Evolutionary conservation across 371 early-diverging fungal genomes (phyloP), one percentile per base, ranked within the genome.

Genomic region (Syncephalastrum racemosum): DNA sequence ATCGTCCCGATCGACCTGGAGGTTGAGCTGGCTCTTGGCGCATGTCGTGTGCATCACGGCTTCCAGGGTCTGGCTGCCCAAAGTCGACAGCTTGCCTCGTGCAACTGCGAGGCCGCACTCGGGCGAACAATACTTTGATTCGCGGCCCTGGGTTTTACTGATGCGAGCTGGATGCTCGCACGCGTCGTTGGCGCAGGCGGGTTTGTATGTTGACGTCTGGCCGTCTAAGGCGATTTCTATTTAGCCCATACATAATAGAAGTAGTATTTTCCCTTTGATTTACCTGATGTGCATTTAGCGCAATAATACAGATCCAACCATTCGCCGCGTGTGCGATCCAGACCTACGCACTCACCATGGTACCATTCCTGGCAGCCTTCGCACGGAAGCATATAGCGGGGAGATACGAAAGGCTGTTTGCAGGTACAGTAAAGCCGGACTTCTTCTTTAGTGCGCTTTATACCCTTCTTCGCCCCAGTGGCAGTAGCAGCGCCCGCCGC

Each of bases 121-220:
- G 18, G 36, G 36, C 40, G 56, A 56, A 20, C 56, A 56, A 15
- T 56, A 56, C 19, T 56, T 56, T 18, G 56, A 56, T 23, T 41
- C 39, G 12, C 23, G 19, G 3, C 19, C 42, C 5, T 49, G 48
- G 20, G 12, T 10, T 3, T 39, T 56, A 10, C 24, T 39, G n/a
- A 27, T 31, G 4, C 44, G 22, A 1, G 56, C 41, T 19, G 56
- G 56, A 15, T 40, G 19, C 18, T 46, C 13, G 27, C 56, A 56
- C 41, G 43, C 20, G 2, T 46, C n/a, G 20, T 44, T 41, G 22
- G 56, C 56, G 16, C 56, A 56, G 4, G 27, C 22, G 15, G 47
- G 24, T 40, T 49, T 46, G 3, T 7, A 40, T 0, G 49, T 47
- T 0, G 56, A 47, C 12, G 31, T 22, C 24, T 56, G 46, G 1